A percentile compares a stretch with the other conserved stretches of the same genome.
Evolutionary conservation across 2,329 filamentous ascomycete species (phyloP).

Genomic region (Endothia cerciana): DNA sequence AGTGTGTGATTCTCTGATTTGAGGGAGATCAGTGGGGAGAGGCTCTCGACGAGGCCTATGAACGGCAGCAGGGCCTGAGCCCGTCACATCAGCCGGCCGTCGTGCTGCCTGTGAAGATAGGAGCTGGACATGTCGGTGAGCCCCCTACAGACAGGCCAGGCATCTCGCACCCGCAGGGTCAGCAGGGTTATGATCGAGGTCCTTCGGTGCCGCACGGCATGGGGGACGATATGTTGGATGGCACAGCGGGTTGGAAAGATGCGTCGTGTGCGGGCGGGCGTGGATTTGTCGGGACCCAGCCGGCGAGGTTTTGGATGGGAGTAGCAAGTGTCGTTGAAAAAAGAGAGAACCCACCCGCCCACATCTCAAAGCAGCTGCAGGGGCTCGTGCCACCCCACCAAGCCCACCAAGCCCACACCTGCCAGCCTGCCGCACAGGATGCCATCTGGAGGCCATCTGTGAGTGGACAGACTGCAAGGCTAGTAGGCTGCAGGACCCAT

Average conservation of each 20-base stretch:
- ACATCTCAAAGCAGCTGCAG: background rate
- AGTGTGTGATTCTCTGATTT: slow-evolving; percentile 23
- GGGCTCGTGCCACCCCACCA: background rate
- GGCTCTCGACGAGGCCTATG: background rate
- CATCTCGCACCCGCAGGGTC: no score
- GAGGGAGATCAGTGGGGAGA: slow-evolving; percentile 24
- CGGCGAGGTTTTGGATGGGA: slow-evolving; percentile 25
- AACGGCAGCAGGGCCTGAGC: slow-evolving; percentile 2
- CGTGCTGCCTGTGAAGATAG: background rate
- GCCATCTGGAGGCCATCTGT: background rate
- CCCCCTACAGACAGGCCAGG: background rate
- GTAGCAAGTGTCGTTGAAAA: slow-evolving; percentile 40
- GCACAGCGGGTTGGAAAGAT: background rate
- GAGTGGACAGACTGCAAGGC: slow-evolving; percentile 1
- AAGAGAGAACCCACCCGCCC: slow-evolving; percentile 35
- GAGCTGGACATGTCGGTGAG: background rate
- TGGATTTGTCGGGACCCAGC: background rate
- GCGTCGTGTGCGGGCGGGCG: background rate
- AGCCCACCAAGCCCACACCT: background rate
- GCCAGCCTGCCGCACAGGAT: background rate
- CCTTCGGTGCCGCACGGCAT: no score
- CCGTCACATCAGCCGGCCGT: background rate
- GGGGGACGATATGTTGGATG: background rate
- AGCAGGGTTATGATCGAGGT: no score
- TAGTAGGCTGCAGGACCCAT: background rate